Base-by-base conservation (phyloP, 148 eudicot species). In the Vaccinium darrowii region DNA sequence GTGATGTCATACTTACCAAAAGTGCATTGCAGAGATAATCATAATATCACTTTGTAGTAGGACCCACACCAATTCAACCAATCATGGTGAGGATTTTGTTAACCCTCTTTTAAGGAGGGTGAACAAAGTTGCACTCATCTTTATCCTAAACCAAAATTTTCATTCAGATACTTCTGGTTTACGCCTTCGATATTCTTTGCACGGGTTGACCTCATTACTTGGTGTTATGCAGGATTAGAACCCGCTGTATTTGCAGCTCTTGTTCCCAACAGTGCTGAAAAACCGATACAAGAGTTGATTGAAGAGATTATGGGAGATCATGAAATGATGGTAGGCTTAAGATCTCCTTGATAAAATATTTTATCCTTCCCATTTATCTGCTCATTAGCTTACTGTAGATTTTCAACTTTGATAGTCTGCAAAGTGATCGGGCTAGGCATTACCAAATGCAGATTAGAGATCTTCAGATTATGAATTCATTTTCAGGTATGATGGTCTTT, bases 281-380 rank as follows among this genome's bases (percentile, higher is more conserved):
- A 90, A 86, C 91, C 91, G 43, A 58, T 96, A 58, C 87, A 84
- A 67, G 99, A 96, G 83, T 71, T 96, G 80, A 92, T 94, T 53
- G 98, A 93, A 54, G 99, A 96, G 93, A 88, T 94, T 65, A 92
- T 93, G 94, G 97, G 91, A 19, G 99, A 96, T 84, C 94, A 96
- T 87, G 99, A 94, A 86, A 90, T 92, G 95, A 67, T 94, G 90
- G 98, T 93, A 92, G 87, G 88, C 81, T 39, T n/a, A 33, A 16
- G 13, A 3, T 69, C 63, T 62, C 84, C 21, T 53, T 53, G 27
- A 12, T 8, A 5, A 8, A 50, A 71, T 49, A 1, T 27, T 30
- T 4, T 43, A 14, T 30, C 13, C 19, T 51, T 36, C 13, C 0
- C 60, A 6, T 18, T 80, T 79, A 7, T 79, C 25, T 30, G 23